Percentiles rank a stretch among this genome's conserved stretches.
These are phyloP conservation scores for Pichia pseudocactophila DNA, from an alignment of 805 yeast genomes.

Conservation along the genomic window DNA sequence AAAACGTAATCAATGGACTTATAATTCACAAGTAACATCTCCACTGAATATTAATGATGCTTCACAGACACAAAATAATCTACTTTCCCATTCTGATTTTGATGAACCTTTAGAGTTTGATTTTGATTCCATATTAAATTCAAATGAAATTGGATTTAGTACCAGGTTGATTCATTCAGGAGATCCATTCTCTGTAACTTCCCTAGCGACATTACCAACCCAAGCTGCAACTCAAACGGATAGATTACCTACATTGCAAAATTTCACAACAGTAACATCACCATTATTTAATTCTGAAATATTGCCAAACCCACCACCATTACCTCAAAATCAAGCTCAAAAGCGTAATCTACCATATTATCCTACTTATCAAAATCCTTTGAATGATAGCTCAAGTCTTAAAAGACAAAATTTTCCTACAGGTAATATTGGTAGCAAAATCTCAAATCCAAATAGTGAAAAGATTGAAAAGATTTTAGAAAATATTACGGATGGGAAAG, in stretches of 20 bases:
- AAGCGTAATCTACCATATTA: slow-evolving; percentile 16
- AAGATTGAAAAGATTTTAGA: slow-evolving; percentile 39
- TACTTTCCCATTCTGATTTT: too few relatives aligned
- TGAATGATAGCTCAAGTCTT: slow-evolving; percentile 11
- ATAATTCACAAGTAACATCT: neutral
- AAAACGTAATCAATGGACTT: slow-evolving; percentile 21
- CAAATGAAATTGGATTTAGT: slow-evolving; percentile 26
- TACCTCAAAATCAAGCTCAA: neutral
- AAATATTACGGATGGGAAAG: slow-evolving; percentile 36
- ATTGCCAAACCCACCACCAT: slow-evolving; percentile 1
- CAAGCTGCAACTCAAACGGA: neutral
- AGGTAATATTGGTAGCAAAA: slow-evolving; percentile 31
- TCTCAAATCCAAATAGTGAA: slow-evolving; percentile 39
- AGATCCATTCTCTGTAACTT: slow-evolving; percentile 20
- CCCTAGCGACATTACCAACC: neutral
- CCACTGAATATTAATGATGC: neutral
- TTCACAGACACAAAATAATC: neutral
- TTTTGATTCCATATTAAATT: slow-evolving; percentile 24
- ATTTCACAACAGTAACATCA: neutral
- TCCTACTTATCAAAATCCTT: slow-evolving; percentile 22
- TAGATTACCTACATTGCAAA: neutral
- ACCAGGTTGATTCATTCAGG: slow-evolving; percentile 31
- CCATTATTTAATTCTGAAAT: neutral
- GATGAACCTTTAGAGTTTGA: slow-evolving; percentile 14
- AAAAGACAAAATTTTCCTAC: slow-evolving; percentile 18